Evolutionary conservation across 2,329 filamentous ascomycete genomes (phyloP).

Genomic region (Fusarium cyanostomum): DNA sequence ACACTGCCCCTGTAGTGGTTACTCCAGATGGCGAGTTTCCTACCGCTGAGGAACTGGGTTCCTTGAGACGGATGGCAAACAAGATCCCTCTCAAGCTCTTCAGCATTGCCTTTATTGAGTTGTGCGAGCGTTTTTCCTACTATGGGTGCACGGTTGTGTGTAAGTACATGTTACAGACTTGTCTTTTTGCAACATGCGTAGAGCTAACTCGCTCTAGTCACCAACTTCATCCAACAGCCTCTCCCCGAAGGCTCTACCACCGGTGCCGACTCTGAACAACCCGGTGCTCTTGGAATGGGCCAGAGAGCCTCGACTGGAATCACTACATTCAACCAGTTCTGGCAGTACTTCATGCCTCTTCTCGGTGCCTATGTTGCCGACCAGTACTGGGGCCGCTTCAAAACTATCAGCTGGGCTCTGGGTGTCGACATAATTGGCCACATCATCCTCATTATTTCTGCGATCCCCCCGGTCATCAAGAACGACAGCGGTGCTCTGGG

Average conservation of each 20-base stretch:
- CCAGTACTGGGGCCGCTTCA: slow-evolving; percentile 73
- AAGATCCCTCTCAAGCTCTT: slow-evolving; percentile 68
- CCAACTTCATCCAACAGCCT: slow-evolving; percentile 71
- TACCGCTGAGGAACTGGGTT: slow-evolving; percentile 54
- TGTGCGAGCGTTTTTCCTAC: slow-evolving; percentile 79
- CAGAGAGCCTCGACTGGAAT: slow-evolving; percentile 61
- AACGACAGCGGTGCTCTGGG: slow-evolving; percentile 65
- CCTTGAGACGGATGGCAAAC: slow-evolving; percentile 63
- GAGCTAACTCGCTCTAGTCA: slow-evolving; percentile 46
- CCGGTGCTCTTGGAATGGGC: slow-evolving; percentile 66
- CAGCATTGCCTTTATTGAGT: slow-evolving; percentile 72
- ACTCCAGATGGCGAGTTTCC: slow-evolving; percentile 29
- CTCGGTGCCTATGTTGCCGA: slow-evolving; percentile 61
- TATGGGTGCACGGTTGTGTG: slow-evolving; percentile 73
- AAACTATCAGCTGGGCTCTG: slow-evolving; percentile 72
- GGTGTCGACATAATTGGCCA: slow-evolving; percentile 71
- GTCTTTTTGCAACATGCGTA: background rate
- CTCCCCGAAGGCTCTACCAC: slow-evolving; percentile 64
- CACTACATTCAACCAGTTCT: slow-evolving; percentile 64
- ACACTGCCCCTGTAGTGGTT: background rate
- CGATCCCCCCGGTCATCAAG: slow-evolving; percentile 70
- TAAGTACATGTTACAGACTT: slow-evolving; percentile 55
- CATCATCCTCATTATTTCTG: slow-evolving; percentile 71
- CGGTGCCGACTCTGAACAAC: slow-evolving; percentile 57
- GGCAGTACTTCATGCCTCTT: slow-evolving; percentile 68